Conservation (phyloP, 208 protist genomes). For the Novymonas esmeraldas region DNA sequence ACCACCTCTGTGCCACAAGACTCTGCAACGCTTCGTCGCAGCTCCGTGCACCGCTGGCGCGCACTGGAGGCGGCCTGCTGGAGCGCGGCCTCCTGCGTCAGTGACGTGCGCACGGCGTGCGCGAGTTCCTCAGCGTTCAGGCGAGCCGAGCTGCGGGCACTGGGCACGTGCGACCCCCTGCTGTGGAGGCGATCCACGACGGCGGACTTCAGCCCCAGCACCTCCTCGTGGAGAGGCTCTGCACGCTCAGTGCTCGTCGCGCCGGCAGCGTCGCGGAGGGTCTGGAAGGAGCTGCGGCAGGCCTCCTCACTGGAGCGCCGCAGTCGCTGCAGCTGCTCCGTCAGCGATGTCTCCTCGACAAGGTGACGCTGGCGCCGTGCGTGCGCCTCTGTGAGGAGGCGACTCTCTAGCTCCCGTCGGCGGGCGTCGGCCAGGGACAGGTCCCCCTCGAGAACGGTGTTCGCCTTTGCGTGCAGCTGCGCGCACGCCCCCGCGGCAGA, state of each 20-base stretch:
- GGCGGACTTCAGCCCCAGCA: constrained; percentile 23
- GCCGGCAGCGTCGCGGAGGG: constrained; percentile 8
- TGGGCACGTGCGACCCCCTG: not conserved
- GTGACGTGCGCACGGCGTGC: constrained; percentile 21
- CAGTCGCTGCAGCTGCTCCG: constrained; percentile 48
- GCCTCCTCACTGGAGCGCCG: constrained; percentile 24
- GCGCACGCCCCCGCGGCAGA: constrained; percentile 22
- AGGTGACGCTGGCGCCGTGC: constrained; percentile 46
- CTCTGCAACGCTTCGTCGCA: constrained; percentile 27
- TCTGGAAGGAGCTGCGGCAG: constrained; percentile 12
- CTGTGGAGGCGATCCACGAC: constrained; percentile 38
- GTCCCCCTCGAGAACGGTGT: constrained; percentile 43
- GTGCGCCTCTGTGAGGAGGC: constrained; percentile 37
- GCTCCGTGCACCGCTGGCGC: constrained; percentile 30
- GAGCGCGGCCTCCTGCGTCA: constrained; percentile 27
- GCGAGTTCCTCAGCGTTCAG: constrained; percentile 54
- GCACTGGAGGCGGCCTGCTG: constrained; percentile 22
- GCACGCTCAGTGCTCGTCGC: constrained; percentile 5
- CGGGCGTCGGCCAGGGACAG: constrained; percentile 32
- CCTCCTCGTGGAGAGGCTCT: constrained; percentile 17
- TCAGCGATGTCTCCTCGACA: constrained; percentile 42
- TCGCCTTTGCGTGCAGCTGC: constrained; percentile 32
- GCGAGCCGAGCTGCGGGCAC: constrained; percentile 5
- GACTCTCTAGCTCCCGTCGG: constrained; percentile 40
- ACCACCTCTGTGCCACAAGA: constrained; percentile 35